Evolutionary conservation across 2,329 filamentous ascomycete species (phyloP), one percentile per base, ranked within the genome.

Genomic region (Elsinoe ampelina): DNA sequence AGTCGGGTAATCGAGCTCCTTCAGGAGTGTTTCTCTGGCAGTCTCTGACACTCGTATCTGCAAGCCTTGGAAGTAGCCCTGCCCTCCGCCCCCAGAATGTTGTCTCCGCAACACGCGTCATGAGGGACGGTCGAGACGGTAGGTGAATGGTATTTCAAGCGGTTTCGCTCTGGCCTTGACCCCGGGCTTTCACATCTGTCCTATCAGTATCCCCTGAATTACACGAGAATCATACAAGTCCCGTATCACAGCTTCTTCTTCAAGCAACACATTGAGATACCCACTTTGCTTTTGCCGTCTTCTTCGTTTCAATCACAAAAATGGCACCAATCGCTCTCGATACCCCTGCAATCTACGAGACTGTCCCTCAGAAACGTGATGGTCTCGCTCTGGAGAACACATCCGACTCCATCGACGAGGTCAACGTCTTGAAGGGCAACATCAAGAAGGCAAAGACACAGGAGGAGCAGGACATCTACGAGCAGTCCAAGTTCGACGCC

Each of bases 401-500:
- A 10, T 81, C 80, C 7, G 81, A 83, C 63, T 73, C 78, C 62
- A 78, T 84, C 62, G 80, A 83, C 65, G 71, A 75, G 19, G 78
- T 83, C 67, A 83, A 84, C 64, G 72, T 83, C 55, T 73, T 82
- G 63, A 83, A 81, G 64, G 77, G 75, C 55, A 73, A 74, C 55
- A 66, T 81, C 63, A 76, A 77, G 61, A 71, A 73, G 62, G 77
- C 75, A 65, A 71, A 75, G 36, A 72, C 72, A 20, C 68, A 73
- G 60, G 67, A 71, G 58, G 73, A 76, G 60, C 71, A 71, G 60
- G 72, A 76, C 66, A 73, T 79, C 63, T 79, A 80, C 66, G 76
- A 78, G 43, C 67, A 74, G 59, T 86, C 86, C 58, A 75, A 84
- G 62, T 89, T 90, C 68, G 86, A 90, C 69, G 72, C 79, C 47